Conservation (phyloP, 1,139 yeast species). For the Taphrina betulina region DNA sequence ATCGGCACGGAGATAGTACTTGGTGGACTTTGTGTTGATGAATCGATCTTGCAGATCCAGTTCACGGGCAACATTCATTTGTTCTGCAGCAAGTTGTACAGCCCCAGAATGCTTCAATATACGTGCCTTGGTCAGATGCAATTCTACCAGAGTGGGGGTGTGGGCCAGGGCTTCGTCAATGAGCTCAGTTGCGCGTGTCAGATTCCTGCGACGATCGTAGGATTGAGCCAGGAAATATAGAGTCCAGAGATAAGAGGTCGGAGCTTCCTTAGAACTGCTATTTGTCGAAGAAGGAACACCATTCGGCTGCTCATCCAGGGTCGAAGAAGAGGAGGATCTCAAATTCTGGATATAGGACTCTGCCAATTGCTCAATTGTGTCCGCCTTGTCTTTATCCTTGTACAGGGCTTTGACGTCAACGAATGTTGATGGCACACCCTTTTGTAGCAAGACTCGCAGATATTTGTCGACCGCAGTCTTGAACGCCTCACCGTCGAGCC, state of each 20-base stretch:
- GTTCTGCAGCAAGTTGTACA: conserved; percentile 58
- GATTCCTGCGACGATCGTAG: conserved; percentile 54
- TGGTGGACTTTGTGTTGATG: conserved; percentile 82
- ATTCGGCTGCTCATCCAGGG: not conserved
- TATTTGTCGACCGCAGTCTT: conserved; percentile 53
- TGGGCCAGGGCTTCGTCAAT: conserved; percentile 68
- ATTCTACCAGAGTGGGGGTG: conserved; percentile 73
- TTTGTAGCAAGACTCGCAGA: conserved; percentile 59
- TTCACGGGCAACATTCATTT: conserved; percentile 68
- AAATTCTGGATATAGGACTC: conserved; percentile 40
- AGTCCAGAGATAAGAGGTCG: conserved; percentile 70
- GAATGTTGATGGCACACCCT: conserved; percentile 91
- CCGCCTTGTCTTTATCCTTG: conserved; percentile 51
- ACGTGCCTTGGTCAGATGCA: conserved; percentile 76
- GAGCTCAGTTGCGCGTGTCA: conserved; percentile 54
- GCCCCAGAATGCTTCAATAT: conserved; percentile 71
- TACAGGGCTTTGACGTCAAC: conserved; percentile 81
- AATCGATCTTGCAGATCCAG: conserved; percentile 88
- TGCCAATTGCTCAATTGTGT: conserved; percentile 47
- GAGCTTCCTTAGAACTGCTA: conserved; percentile 40
- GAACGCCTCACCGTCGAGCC: conserved; percentile 51
- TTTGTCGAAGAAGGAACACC: not conserved
- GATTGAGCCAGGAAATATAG: conserved; percentile 80
- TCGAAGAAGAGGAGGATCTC: not conserved
- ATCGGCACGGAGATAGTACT: conserved; percentile 80